phyloP scores from a whole-genome alignment of 169 alveolate species.

The Plasmodium vivax region DNA sequence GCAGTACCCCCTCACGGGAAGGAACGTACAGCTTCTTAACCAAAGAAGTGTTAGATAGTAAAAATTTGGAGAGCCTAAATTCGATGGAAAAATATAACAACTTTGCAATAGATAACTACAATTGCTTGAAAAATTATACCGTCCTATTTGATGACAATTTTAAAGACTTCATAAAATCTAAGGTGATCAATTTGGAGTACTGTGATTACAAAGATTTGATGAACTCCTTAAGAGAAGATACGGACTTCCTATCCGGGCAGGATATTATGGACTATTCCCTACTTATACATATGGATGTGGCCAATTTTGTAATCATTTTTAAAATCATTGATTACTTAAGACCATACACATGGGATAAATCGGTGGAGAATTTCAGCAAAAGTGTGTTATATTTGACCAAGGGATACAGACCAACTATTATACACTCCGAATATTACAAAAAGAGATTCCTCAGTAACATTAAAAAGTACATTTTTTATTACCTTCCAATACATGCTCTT shows the following conservation, averaged over 20 bases:
- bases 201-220: constrained; percentile 59
- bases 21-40: constrained; percentile 18
- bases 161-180: constrained; percentile 42
- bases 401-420: constrained; percentile 71
- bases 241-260: constrained; percentile 20
- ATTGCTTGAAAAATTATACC: constrained; percentile 15
- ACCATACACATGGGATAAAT: constrained; percentile 74
- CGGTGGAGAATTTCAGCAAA: constrained; percentile 71
- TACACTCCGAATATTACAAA: constrained; percentile 72
- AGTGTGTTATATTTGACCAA: constrained; percentile 71
- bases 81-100: constrained; percentile 50
- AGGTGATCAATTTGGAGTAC: constrained; percentile 54
- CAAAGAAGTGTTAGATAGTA: neutral
- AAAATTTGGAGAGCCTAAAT: constrained; percentile 23
- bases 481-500: constrained; percentile 48
- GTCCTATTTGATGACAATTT: constrained; percentile 69
- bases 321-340: constrained; percentile 73
- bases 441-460: constrained; percentile 66
- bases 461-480: constrained; percentile 51
- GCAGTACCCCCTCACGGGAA: neutral
- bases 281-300: constrained; percentile 59
- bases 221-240: constrained; percentile 59
- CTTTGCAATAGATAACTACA: constrained; percentile 44
- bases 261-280: constrained; percentile 72
- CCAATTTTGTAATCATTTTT: constrained; percentile 42